Conservation (phyloP, 1,139 yeast species). For the Sugiyamaella castrensis region DNA sequence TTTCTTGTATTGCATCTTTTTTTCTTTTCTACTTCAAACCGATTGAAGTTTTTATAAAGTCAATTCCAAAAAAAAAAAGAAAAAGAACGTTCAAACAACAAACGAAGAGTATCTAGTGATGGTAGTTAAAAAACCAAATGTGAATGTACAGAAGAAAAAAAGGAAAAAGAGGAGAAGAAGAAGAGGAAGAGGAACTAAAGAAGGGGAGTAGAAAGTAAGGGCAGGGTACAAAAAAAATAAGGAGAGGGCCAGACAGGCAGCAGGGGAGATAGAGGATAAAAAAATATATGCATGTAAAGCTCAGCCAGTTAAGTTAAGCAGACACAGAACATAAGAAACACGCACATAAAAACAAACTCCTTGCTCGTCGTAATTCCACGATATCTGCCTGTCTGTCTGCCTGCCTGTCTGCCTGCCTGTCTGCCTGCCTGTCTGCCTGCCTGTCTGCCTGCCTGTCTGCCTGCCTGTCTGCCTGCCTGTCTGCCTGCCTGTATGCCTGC, state of each 20-base stretch:
- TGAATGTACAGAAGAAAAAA: constrained; percentile 1
- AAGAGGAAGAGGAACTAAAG: background rate
- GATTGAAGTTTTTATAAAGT: background rate
- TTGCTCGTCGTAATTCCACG: too few species aligned
- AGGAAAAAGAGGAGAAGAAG: constrained; percentile 2
- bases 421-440: too few species aligned
- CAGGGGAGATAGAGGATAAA: background rate
- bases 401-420: too few species aligned
- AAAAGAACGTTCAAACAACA: too few species aligned
- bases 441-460: too few species aligned
- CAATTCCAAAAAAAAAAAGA: background rate
- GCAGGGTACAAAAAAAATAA: constrained; percentile 3
- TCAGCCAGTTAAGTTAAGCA: background rate
- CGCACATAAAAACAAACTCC: too few species aligned
- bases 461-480: too few species aligned
- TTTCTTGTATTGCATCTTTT: constrained; percentile 20
- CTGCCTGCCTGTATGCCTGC: too few species aligned
- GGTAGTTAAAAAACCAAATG: background rate
- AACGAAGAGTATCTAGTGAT: too few species aligned
- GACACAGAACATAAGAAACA: too few species aligned
- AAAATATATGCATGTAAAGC: background rate
- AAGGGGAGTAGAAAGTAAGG: constrained; percentile 1
- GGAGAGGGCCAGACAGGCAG: constrained; percentile 3
- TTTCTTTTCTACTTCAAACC: background rate
- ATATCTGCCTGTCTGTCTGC: too few species aligned